Conservation (phyloP, 495 filamentous ascomycete species). For the Chaetomium tenue region DNA sequence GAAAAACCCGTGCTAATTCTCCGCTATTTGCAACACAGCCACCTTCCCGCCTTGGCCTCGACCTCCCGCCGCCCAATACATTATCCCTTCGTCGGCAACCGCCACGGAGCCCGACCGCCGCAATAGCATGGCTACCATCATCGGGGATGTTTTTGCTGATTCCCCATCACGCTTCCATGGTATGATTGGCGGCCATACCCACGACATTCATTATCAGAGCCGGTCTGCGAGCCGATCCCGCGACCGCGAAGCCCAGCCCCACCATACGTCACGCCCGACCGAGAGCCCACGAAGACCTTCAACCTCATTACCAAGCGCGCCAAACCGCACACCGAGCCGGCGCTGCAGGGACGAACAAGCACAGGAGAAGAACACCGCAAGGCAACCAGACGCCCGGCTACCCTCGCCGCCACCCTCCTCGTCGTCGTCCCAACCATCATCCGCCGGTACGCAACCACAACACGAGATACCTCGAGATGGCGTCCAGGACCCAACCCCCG, state of each 20-base stretch:
- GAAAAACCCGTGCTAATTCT: constrained; percentile 31
- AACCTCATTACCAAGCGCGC: constrained; percentile 23
- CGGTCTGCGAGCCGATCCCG: constrained; percentile 43
- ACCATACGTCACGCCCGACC: constrained; percentile 27
- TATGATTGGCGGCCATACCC: constrained; percentile 45
- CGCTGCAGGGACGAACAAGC: constrained; percentile 23
- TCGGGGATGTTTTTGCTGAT: constrained; percentile 49
- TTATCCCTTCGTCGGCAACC: constrained; percentile 3
- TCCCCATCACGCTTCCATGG: constrained; percentile 46
- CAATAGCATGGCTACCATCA: constrained; percentile 49
- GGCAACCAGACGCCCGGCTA: constrained; percentile 36
- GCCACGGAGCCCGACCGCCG: constrained; percentile 19
- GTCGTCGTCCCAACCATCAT: constrained; percentile 43
- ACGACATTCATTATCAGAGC: constrained; percentile 44
- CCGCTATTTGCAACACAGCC: constrained; percentile 35
- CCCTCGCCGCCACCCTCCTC: constrained; percentile 52
- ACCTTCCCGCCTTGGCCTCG: constrained; percentile 21
- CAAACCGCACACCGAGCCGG: constrained; percentile 20
- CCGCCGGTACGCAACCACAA: constrained; percentile 37
- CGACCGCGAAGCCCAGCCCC: constrained; percentile 37
- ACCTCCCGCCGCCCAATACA: constrained; percentile 26
- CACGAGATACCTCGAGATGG: constrained; percentile 39
- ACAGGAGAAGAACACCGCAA: constrained; percentile 6
- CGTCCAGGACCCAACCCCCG: constrained; percentile 25
- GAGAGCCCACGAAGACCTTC: constrained; percentile 37